Conservation (phyloP, 805 yeast genomes). For the Cephaloascus fragrans region DNA sequence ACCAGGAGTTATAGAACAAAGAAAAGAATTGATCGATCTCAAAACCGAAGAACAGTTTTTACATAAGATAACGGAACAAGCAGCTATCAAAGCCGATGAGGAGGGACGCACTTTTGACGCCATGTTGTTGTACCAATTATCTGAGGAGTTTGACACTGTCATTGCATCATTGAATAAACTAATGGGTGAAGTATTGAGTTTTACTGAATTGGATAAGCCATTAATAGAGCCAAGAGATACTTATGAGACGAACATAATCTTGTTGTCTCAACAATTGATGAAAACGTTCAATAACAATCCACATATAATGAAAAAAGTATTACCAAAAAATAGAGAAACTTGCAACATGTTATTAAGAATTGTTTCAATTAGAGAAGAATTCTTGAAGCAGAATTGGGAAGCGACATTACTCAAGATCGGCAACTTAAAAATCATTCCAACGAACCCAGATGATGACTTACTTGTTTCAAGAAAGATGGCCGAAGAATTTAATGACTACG, state of each 20-base stretch:
- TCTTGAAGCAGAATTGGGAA: slow-evolving; percentile 48
- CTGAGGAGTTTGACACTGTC: slow-evolving; percentile 82
- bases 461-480: slow-evolving; percentile 55
- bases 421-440: slow-evolving; percentile 59
- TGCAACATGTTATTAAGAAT: slow-evolving; percentile 56
- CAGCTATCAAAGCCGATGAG: slow-evolving; percentile 81
- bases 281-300: slow-evolving; percentile 43
- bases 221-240: slow-evolving; percentile 27
- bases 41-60: slow-evolving; percentile 50
- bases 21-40: slow-evolving; percentile 56
- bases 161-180: slow-evolving; percentile 63
- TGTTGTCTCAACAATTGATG: slow-evolving; percentile 32
- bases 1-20: slow-evolving; percentile 78
- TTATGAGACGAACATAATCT: slow-evolving; percentile 36
- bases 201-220: slow-evolving; percentile 59
- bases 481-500: slow-evolving; percentile 53
- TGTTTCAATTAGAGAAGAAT: slow-evolving; percentile 55
- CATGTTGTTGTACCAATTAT: slow-evolving; percentile 72
- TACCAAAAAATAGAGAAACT: slow-evolving; percentile 49
- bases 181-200: slow-evolving; percentile 67
- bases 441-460: slow-evolving; percentile 34
- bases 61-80: slow-evolving; percentile 66
- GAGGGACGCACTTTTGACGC: slow-evolving; percentile 88
- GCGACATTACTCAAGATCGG: slow-evolving; percentile 45
- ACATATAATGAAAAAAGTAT: slow-evolving; percentile 46